Evolutionary conservation across 2,329 filamentous ascomycete species (phyloP).

Genomic region (Drechmeria coniospora): DNA sequence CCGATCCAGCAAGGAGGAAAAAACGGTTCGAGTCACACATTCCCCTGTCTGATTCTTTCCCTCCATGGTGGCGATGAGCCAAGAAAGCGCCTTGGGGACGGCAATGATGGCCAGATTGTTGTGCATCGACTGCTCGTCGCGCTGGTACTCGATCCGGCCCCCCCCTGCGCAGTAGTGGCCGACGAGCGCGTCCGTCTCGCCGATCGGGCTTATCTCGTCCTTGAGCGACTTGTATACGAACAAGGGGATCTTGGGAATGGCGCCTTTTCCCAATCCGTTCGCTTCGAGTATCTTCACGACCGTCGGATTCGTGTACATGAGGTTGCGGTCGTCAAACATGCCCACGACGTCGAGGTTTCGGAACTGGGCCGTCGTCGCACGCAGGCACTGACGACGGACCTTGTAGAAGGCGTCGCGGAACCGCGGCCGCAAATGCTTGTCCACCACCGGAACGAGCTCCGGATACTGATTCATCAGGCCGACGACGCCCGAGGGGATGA

Average conservation of each 20-base stretch:
- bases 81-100: conserved; percentile 6
- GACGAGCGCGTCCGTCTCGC: conserved; percentile 27
- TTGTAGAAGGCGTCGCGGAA: conserved; percentile 13
- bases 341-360: conserved; percentile 18
- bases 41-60: neutral
- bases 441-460: conserved; percentile 4
- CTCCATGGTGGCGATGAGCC: conserved; percentile 6
- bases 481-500: conserved; percentile 9
- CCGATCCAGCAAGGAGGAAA: conserved; percentile 6
- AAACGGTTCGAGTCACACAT: conserved; percentile 3
- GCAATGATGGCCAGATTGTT: conserved; percentile 5
- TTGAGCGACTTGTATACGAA: conserved; percentile 32
- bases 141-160: conserved; percentile 25
- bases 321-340: conserved; percentile 23
- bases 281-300: conserved; percentile 13
- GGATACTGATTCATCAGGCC: conserved; percentile 11
- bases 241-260: conserved; percentile 29
- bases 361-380: conserved; percentile 13
- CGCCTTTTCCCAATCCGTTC: conserved; percentile 18
- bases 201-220: conserved; percentile 29
- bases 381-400: conserved; percentile 11
- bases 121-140: conserved; percentile 27
- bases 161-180: conserved; percentile 24
- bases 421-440: conserved; percentile 7
- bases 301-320: conserved; percentile 9